Evolutionary conservation across 257 asterid species (phyloP), one percentile per base, ranked within the genome.

Genomic region (Nicotiana tabacum): DNA sequence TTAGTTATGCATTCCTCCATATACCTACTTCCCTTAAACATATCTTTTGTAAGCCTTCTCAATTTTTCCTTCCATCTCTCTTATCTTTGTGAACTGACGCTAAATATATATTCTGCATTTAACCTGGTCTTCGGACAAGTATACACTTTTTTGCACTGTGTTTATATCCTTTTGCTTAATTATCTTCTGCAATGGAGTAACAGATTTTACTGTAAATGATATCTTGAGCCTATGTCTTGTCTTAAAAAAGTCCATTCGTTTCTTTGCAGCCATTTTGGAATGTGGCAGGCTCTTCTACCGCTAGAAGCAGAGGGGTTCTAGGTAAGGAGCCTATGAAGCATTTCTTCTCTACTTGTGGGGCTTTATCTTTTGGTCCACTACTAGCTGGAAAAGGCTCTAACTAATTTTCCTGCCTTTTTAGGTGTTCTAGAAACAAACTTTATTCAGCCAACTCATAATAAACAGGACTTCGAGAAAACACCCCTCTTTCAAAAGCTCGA

Each of bases 241-340:
- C 66, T 84, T 16, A 83, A 29, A 58, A 56, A 77, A 83, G 80
- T n/a, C 78, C 33, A 79, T 48, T 65, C 7, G 74, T 78, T 30
- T 64, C 65, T 68, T 84, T 90, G 95, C 93, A 95, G 99, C 99
- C 99, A 66, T 95, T 92, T 87, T 95, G 99, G 99, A 96, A 89
- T 7, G 99, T 95, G 57, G 94, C 89, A 62, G 87, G 91, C 76
- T 87, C 77, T 86, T 46, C 90, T 32, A 57, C 27, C 70, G 86
- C 86, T 89, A 91, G 97, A 90, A 97, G 99, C 89, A 91, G 96
- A 91, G 99, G 99, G 60, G 97, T 95, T 82, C 98, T 95, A 30
- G 99, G 99, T 95, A 87, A 90, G 94, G 86, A 83, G 79, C 86
- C 77, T 77, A 29, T 82, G 74, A 76, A 69, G 66, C 82, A 60